Evolutionary conservation across 2,329 filamentous ascomycete species (phyloP).

Genomic region (Monilinia polystroma): DNA sequence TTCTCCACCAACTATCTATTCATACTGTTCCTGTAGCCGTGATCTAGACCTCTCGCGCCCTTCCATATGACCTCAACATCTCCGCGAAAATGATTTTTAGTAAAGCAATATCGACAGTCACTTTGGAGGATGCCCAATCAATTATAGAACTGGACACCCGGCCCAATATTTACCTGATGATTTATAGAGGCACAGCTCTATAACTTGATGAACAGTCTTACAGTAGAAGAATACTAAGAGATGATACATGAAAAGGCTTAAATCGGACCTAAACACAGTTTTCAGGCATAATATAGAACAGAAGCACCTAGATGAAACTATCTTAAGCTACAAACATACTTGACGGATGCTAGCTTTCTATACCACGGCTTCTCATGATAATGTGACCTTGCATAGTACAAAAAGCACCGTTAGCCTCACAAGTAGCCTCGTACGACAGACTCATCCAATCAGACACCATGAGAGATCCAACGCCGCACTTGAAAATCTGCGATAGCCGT

Average conservation of each 20-base stretch:
- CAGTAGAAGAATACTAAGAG: no score
- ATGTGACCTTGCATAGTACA: neutral
- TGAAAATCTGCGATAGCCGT: neutral
- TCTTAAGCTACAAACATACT: neutral
- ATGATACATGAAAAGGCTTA: neutral
- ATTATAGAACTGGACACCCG: no score
- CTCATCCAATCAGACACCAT: neutral
- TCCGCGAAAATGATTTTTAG: no score
- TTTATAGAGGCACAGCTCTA: neutral
- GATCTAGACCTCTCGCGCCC: no score
- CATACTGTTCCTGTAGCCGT: no score
- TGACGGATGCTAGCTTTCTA: no score
- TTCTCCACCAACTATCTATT: no score
- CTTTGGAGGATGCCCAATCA: no score
- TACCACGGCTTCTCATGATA: neutral
- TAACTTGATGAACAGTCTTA: neutral
- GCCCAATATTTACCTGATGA: no score
- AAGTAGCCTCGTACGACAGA: neutral
- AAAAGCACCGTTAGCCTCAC: no score
- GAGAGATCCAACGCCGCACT: neutral
- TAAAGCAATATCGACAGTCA: no score
- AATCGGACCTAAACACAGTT: neutral
- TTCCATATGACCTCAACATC: no score
- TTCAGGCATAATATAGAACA: neutral
- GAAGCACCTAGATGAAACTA: neutral